A percentile compares a stretch with the other conserved stretches of the same genome.
Conservation (phyloP, 2,329 filamentous ascomycete genomes). For the Aspergillus sergii region DNA sequence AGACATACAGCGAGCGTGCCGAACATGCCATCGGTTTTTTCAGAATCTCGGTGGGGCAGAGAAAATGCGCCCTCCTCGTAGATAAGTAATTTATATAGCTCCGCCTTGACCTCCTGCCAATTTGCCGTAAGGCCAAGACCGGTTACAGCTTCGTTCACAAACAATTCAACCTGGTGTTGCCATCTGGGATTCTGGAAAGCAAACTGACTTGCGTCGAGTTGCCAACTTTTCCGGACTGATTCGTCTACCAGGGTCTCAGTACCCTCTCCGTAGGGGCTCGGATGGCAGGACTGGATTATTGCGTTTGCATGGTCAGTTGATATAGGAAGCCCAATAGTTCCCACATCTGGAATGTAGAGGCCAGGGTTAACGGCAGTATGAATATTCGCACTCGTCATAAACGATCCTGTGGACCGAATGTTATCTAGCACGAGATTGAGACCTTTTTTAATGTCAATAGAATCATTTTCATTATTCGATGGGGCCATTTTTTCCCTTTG, state of each 20-base stretch:
- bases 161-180: not conserved
- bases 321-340: slow-evolving; percentile 11
- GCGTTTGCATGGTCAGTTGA: not conserved
- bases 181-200: slow-evolving; percentile 9
- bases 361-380: slow-evolving; percentile 5
- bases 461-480: not conserved
- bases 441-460: not conserved
- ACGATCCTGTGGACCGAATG: not conserved
- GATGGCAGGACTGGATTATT: slow-evolving; percentile 4
- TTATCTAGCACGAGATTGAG: not conserved
- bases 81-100: slow-evolving; percentile 16
- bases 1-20: slow-evolving; percentile 15
- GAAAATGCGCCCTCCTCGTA: slow-evolving; percentile 14
- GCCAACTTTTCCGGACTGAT: slow-evolving; percentile 16
- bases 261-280: slow-evolving; percentile 14
- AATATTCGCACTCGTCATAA: not conserved
- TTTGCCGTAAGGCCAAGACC: slow-evolving; percentile 9
- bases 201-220: slow-evolving; percentile 12
- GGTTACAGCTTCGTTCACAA: not conserved
- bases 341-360: slow-evolving; percentile 6
- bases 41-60: slow-evolving; percentile 11
- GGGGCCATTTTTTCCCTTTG: not conserved
- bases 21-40: slow-evolving; percentile 16
- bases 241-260: slow-evolving; percentile 14
- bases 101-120: slow-evolving; percentile 4